Evolutionary conservation across 441 rosid species (phyloP), one percentile per base, ranked within the genome.

Genomic region (Adansonia grandidieri): DNA sequence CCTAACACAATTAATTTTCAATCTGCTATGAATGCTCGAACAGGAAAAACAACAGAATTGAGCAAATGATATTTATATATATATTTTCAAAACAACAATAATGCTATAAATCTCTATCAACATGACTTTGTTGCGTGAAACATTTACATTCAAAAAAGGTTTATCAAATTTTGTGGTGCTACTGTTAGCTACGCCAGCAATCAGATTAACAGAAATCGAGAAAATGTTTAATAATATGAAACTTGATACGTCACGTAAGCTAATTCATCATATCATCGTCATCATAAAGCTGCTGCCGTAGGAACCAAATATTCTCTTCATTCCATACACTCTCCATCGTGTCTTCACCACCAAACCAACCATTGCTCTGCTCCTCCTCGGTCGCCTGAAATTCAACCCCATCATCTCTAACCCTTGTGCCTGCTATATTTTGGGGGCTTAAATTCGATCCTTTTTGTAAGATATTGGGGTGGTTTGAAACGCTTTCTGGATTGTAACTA

Each of bases 381-480:
- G 28, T 24, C 28, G 28, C 28, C 28, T 24, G 28, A 24, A 1
- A 24, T 24, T 24, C 28, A 24, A 24, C 28, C 28, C 28, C 1
- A 24, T 24, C 28, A 24, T 86, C 86, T 51, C 69, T 17, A 0
- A 40, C 64, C 80, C 86, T 63, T 0, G 77, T 64, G 13, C 80
- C 13, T 78, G n/a, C 40, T 13, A 51, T 53, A 19, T 19, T 45
- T 19, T 60, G 81, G 8, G 28, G 28, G 28, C 0, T 24, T 24
- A 47, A 68, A 28, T 75, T 82, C 32, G 79, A 70, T 74, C 80
- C 79, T 9, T 73, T 83, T 69, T 64, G 83, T 40, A 74, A 2
- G 64, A 75, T 42, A 0, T 56, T 81, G 28, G 61, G 8, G 28
- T 56, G n/a, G 7, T 63, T 24, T 15, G 5, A 63, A 17, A 0